Evolutionary conservation across 495 filamentous ascomycete genomes (phyloP).

Genomic region (Podospora conica): DNA sequence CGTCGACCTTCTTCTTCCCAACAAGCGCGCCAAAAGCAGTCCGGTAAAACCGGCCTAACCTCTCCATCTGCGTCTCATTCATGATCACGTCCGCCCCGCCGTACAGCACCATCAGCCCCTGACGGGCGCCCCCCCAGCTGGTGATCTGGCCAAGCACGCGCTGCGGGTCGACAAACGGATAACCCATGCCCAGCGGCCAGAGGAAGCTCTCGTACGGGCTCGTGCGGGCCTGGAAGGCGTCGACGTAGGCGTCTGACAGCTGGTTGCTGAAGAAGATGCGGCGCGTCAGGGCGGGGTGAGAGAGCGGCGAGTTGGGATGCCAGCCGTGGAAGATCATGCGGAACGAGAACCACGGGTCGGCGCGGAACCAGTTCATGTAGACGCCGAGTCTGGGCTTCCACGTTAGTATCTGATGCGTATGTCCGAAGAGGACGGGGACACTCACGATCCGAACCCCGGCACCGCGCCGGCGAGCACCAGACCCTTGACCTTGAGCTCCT

Average conservation of each 20-base stretch:
- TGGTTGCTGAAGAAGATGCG: constrained; percentile 38
- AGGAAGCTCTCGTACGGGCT: constrained; percentile 40
- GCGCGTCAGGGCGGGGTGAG: constrained; percentile 35
- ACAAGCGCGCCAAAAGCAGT: constrained; percentile 42
- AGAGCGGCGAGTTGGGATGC: constrained; percentile 45
- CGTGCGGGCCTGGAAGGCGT: constrained; percentile 30
- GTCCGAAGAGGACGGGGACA: constrained; percentile 11
- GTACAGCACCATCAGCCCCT: constrained; percentile 35
- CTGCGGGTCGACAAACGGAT: constrained; percentile 30
- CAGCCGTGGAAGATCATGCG: constrained; percentile 36
- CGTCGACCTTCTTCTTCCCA: constrained; percentile 74
- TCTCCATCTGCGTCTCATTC: constrained; percentile 19
- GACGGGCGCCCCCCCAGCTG: constrained; percentile 14
- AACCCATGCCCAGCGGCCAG: constrained; percentile 41
- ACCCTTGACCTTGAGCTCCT: constrained; percentile 32
- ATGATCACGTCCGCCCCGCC: constrained; percentile 31
- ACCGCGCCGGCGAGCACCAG: constrained; percentile 36
- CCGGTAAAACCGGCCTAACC: constrained; percentile 45
- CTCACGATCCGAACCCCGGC: constrained; percentile 42
- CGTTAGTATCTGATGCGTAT: constrained; percentile 3
- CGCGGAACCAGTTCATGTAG: constrained; percentile 38
- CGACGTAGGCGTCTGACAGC: constrained; percentile 24
- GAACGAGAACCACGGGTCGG: constrained; percentile 40
- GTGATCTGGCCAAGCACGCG: constrained; percentile 33
- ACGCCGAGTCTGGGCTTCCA: constrained; percentile 23